Evolutionary conservation across 208 protist species (phyloP).

Genomic region (Trichomonas tenax): DNA sequence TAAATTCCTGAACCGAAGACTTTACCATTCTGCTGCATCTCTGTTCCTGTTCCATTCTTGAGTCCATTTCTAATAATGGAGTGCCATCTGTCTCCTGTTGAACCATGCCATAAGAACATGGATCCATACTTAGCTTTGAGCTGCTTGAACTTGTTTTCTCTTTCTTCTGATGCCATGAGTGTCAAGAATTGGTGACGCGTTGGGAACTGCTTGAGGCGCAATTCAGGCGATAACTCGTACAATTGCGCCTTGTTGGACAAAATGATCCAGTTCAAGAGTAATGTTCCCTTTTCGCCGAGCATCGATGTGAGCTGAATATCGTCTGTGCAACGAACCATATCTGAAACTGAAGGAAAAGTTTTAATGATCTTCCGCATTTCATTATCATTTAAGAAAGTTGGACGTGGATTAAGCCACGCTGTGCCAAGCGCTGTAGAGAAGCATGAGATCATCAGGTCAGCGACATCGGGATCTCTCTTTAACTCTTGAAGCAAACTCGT

Average conservation of each 20-base stretch:
- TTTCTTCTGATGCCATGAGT: not conserved
- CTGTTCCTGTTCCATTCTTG: not conserved
- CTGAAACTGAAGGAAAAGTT: not conserved
- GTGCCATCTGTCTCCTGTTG: not conserved
- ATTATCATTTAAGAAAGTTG: not conserved
- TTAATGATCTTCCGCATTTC: not conserved
- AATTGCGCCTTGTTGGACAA: not conserved
- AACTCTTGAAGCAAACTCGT: not conserved
- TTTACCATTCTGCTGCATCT: not conserved
- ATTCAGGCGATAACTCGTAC: not conserved
- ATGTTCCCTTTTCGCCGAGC: not conserved
- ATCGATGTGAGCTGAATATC: not conserved
- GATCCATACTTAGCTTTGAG: not conserved
- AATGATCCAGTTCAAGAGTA: not conserved
- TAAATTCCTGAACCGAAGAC: slow-evolving; percentile 4
- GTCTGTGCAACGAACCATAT: not conserved
- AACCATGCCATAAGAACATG: slow-evolving; percentile 5
- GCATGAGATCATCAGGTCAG: not conserved
- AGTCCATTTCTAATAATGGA: slow-evolving; percentile 9
- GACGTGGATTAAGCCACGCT: not conserved
- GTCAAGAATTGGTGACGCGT: not conserved
- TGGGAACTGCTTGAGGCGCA: not conserved
- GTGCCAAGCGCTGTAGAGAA: not conserved
- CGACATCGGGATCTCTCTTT: not conserved
- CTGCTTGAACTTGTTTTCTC: not conserved